Percentiles rank a stretch among this genome's conserved stretches.
Conservation (phyloP, 495 filamentous ascomycete genomes). For the Penicillium daleae region DNA sequence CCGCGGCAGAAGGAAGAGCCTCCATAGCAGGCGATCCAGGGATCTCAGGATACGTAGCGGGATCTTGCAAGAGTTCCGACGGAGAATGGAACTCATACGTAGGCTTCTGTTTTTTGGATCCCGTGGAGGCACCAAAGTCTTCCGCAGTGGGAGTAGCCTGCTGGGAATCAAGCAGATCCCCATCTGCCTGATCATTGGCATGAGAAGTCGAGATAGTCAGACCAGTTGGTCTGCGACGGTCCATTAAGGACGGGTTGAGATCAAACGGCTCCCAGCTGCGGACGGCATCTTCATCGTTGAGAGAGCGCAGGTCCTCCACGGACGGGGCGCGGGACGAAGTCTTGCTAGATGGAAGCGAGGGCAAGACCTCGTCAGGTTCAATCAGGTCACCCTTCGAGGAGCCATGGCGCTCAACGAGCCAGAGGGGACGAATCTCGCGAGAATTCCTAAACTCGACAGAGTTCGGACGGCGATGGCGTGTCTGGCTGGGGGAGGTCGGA, state of each 20-base stretch:
- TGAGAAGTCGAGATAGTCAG: conserved; percentile 30
- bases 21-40: conserved; percentile 34
- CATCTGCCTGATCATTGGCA: conserved; percentile 17
- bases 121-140: conserved; percentile 11
- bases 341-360: conserved; percentile 56
- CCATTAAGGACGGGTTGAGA: conserved; percentile 28
- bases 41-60: conserved; percentile 29
- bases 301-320: conserved; percentile 43
- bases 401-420: conserved; percentile 53
- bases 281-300: conserved; percentile 34
- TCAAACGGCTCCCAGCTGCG: conserved; percentile 40
- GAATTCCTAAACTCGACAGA: conserved; percentile 53
- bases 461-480: conserved; percentile 44
- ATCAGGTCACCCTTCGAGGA: conserved; percentile 42
- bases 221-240: conserved; percentile 22
- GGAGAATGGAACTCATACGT: conserved; percentile 54
- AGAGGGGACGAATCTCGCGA: conserved; percentile 53
- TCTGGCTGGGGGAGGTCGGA: conserved; percentile 37
- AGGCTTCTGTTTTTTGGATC: conserved; percentile 36
- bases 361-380: conserved; percentile 43
- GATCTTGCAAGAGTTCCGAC: conserved; percentile 48
- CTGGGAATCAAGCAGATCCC: conserved; percentile 32
- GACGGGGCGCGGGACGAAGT: conserved; percentile 49
- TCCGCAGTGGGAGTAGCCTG: conserved; percentile 34
- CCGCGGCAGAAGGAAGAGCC: conserved; percentile 41